These are phyloP conservation scores for Martensiomyces pterosporus DNA, from an alignment of 192 early-diverging fungal genomes.

Conservation along the genomic window DNA sequence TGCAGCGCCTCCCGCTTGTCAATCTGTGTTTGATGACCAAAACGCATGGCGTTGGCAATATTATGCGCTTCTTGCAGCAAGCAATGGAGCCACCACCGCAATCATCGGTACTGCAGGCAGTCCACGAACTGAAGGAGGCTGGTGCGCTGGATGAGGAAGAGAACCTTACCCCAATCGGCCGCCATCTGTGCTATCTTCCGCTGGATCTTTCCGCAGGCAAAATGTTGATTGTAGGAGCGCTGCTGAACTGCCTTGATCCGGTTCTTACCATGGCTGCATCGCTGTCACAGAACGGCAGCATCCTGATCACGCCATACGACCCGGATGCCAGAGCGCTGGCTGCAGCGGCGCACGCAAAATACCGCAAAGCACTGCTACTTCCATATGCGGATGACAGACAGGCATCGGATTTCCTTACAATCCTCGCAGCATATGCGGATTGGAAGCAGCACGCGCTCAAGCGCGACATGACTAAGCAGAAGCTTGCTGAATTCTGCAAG, in stretches of 20 bases:
- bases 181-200: conserved; percentile 66
- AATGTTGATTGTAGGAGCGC: conserved; percentile 66
- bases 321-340: neutral
- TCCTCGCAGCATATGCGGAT: conserved; percentile 17
- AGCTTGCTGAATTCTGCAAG: conserved; percentile 6
- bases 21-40: conserved; percentile 69
- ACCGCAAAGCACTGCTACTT: neutral
- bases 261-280: conserved; percentile 68
- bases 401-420: conserved; percentile 18
- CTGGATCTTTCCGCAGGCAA: conserved; percentile 73
- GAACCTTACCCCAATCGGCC: conserved; percentile 69
- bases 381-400: neutral
- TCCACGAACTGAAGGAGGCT: conserved; percentile 28
- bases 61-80: conserved; percentile 53
- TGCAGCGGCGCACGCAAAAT: conserved; percentile 1
- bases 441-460: conserved; percentile 6
- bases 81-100: conserved; percentile 71
- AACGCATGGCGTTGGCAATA: conserved; percentile 59
- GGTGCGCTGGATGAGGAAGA: conserved; percentile 32
- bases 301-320: conserved; percentile 5
- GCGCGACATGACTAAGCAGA: neutral
- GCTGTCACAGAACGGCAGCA: conserved; percentile 17
- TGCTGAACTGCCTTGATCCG: conserved; percentile 74
- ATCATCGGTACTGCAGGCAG: conserved; percentile 57
- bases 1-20: conserved; percentile 67